These are phyloP conservation scores for Termitomyces sp. DNA, from an alignment of 768 basidiomycete species.

Conservation along the genomic window DNA sequence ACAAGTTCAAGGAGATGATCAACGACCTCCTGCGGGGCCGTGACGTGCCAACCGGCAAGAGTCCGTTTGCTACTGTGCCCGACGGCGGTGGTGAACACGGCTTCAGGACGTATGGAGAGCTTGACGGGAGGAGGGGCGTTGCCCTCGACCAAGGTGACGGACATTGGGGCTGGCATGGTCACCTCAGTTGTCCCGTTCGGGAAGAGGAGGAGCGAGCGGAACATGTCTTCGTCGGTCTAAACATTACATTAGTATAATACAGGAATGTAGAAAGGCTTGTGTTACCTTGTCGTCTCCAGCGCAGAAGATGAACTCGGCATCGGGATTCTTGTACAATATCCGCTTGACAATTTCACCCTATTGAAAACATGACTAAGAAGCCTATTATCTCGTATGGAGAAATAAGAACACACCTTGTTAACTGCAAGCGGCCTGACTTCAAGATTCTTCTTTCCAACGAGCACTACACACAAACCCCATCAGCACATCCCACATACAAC, in stretches of 20 bases:
- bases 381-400: too few species aligned
- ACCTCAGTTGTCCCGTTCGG: slow-evolving; percentile 37
- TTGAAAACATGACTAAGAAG: background rate
- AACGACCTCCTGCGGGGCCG: slow-evolving; percentile 82
- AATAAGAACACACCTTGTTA: slow-evolving; percentile 61
- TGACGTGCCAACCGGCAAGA: slow-evolving; percentile 89
- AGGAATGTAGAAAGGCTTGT: background rate
- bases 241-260: background rate
- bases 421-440: slow-evolving; percentile 94
- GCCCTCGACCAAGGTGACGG: slow-evolving; percentile 50
- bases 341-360: slow-evolving; percentile 96
- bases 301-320: slow-evolving; percentile 95
- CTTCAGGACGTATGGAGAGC: slow-evolving; percentile 62
- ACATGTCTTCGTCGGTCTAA: slow-evolving; percentile 99
- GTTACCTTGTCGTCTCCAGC: slow-evolving; percentile 95
- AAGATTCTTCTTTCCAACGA: slow-evolving; percentile 97
- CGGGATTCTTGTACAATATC: slow-evolving; percentile 88
- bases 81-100: slow-evolving; percentile 90
- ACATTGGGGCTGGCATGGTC: slow-evolving; percentile 45
- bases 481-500: background rate
- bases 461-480: slow-evolving; percentile 43
- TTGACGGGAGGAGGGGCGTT: slow-evolving; percentile 42
- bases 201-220: slow-evolving; percentile 80
- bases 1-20: slow-evolving; percentile 72
- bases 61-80: slow-evolving; percentile 89